These are phyloP conservation scores for Dianthus caryophyllus DNA, from an alignment of 148 eudicot species.

Conservation along the genomic window DNA sequence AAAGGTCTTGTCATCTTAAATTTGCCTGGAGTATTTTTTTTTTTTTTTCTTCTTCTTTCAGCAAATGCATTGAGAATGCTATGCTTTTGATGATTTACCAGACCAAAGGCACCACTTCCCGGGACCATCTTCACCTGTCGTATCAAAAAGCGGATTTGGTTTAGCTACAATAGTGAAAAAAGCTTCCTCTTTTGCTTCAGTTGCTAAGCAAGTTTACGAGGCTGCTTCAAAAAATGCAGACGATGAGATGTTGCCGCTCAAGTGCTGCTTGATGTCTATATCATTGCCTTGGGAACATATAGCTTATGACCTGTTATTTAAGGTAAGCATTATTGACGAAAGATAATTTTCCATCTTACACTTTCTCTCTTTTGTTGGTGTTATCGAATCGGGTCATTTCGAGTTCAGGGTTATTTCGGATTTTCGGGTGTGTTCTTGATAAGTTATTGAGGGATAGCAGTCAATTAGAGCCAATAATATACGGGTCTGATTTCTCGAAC, in stretches of 20 bases:
- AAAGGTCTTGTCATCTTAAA: not conserved
- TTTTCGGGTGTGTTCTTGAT: no score
- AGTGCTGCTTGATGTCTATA: slow-evolving; percentile 89
- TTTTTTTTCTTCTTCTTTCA: not conserved
- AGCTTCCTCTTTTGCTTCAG: slow-evolving; percentile 84
- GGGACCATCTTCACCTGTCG: slow-evolving; percentile 57
- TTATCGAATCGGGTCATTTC: no score
- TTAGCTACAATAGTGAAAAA: slow-evolving; percentile 59
- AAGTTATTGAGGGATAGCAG: no score
- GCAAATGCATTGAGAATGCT: not conserved
- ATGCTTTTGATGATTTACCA: slow-evolving; percentile 25
- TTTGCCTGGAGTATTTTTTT: not conserved
- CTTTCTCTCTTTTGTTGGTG: not conserved
- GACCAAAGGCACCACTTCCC: slow-evolving; percentile 69
- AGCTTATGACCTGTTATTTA: slow-evolving; percentile 84
- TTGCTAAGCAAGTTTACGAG: slow-evolving; percentile 77
- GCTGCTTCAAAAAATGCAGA: slow-evolving; percentile 43
- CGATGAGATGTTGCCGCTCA: slow-evolving; percentile 88
- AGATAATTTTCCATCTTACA: not conserved
- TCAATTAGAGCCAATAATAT: no score
- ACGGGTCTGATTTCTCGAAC: no score
- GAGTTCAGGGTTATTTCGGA: no score
- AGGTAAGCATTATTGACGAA: slow-evolving; percentile 41
- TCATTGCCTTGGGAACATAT: slow-evolving; percentile 98
- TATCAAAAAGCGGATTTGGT: slow-evolving; percentile 48